Conservation (phyloP, 306 rosid genomes). For the Cucumis cinereus region DNA sequence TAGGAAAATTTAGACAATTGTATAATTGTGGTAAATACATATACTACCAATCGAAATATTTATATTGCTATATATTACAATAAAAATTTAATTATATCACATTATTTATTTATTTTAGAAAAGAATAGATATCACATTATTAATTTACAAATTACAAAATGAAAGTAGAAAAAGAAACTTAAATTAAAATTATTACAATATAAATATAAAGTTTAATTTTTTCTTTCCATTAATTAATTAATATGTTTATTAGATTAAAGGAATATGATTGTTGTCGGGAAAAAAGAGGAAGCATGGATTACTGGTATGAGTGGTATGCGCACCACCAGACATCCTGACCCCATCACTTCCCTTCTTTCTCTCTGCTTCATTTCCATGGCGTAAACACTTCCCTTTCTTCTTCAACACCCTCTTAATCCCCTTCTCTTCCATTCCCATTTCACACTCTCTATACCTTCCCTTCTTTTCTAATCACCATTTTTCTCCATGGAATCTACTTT, state of each 20-base stretch:
- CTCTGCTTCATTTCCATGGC: not conserved
- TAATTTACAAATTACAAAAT: no score
- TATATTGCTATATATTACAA: no score
- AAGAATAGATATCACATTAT: no score
- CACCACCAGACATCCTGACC: slow-evolving; percentile 49
- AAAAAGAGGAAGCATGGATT: slow-evolving; percentile 2
- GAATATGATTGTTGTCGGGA: slow-evolving; percentile 22
- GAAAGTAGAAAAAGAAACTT: no score
- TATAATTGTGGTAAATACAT: no score
- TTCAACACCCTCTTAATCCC: not conserved
- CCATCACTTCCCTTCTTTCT: slow-evolving; percentile 22
- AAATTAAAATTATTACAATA: no score
- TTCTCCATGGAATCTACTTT: slow-evolving; percentile 28
- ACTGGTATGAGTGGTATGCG: slow-evolving; percentile 21
- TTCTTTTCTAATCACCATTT: not conserved
- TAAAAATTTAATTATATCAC: no score
- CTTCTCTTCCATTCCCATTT: not conserved
- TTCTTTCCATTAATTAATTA: not conserved
- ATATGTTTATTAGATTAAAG: slow-evolving; percentile 13
- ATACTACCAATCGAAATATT: no score
- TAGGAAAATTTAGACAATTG: no score
- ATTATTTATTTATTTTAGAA: no score
- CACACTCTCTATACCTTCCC: not conserved
- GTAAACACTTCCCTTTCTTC: not conserved
- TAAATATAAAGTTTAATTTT: no score